These are phyloP conservation scores for Margaritispora aquatica DNA, from an alignment of 495 filamentous ascomycete species.

Conservation along the genomic window DNA sequence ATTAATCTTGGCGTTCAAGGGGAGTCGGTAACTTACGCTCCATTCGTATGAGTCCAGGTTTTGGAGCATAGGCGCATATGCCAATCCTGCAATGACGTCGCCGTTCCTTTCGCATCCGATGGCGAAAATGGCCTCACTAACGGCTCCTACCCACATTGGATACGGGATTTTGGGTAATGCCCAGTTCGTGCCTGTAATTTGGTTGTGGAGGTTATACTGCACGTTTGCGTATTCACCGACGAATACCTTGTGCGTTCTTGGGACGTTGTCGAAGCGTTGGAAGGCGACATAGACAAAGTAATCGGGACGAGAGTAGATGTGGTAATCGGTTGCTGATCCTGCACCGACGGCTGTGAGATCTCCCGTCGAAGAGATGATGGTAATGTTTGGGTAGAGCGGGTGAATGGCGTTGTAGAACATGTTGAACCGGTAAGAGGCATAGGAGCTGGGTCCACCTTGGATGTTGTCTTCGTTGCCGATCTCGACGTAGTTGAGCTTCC, in stretches of 20 bases:
- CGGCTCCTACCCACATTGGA: constrained; percentile 31
- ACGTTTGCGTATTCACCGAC: constrained; percentile 45
- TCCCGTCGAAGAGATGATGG: constrained; percentile 37
- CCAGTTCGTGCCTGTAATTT: constrained; percentile 24
- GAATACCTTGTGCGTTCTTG: constrained; percentile 28
- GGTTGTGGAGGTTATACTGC: constrained; percentile 28
- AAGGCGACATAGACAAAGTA: constrained; percentile 39
- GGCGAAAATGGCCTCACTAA: constrained; percentile 49
- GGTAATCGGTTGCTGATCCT: constrained; percentile 31
- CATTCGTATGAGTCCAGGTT: constrained; percentile 37
- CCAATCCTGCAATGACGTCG: constrained; percentile 39
- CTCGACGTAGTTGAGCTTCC: constrained; percentile 17
- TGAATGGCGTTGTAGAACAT: constrained; percentile 45
- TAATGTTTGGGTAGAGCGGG: constrained; percentile 40
- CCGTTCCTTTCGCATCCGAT: constrained; percentile 53
- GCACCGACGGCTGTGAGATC: constrained; percentile 5
- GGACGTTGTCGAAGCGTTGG: constrained; percentile 41
- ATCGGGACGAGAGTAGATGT: constrained; percentile 45
- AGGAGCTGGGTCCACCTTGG: constrained; percentile 29
- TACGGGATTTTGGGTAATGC: constrained; percentile 19
- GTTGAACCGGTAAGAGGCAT: constrained; percentile 37
- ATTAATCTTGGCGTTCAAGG: neutral
- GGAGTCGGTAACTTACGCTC: constrained; percentile 22
- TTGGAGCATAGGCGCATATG: constrained; percentile 41
- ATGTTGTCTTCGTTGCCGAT: constrained; percentile 52